Evolutionary conservation across 257 asterid species (phyloP), one percentile per base, ranked within the genome.

Genomic region (Voacanga thouarsii): DNA sequence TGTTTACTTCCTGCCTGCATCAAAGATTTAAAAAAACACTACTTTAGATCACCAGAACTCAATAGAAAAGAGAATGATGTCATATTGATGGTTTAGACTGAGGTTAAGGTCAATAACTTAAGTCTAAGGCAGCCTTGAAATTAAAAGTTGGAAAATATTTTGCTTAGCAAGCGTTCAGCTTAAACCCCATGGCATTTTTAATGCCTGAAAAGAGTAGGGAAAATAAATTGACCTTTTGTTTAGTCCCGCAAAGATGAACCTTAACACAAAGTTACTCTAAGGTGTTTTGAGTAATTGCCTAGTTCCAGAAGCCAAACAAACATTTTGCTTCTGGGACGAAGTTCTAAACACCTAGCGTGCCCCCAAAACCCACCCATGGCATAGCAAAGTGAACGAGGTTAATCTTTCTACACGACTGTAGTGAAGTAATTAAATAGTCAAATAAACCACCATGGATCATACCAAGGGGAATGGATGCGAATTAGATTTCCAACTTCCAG

Each of bases 1-100:
- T 85, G 57, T 47, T 83, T 79, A 90, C 94, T 84, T 89, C 94
- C 85, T 90, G 91, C 98, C 98, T 94, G 96, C 83, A 84, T 66
- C 83, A 80, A 60, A 79, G 64, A 57, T 80, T 45, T 65, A 67
- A 68, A 61, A 68, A 49, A 33, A 6, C 77, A 72, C n/a, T 30
- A 75, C 41, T 61, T 10, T 11, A 71, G 24, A n/a, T 60, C 57
- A 30, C 55, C 47, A 56, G 47, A 79, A 23, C 69, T 70, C 47
- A 74, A 0, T 68, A n/a, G 1, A 64, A 47, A 1, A 11, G 51
- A 74, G 49, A 55, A 41, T 0, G 30, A 53, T 41, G 37, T 51
- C 49, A 61, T 53, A 30, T 47, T 16, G 9, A 59, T 26, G 12
- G 21, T 12, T 39, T 50, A n/a, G 71, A n/a, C 41, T 33, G 37